Base-by-base conservation (phyloP, 441 rosid species). In the Kokia cookei region DNA sequence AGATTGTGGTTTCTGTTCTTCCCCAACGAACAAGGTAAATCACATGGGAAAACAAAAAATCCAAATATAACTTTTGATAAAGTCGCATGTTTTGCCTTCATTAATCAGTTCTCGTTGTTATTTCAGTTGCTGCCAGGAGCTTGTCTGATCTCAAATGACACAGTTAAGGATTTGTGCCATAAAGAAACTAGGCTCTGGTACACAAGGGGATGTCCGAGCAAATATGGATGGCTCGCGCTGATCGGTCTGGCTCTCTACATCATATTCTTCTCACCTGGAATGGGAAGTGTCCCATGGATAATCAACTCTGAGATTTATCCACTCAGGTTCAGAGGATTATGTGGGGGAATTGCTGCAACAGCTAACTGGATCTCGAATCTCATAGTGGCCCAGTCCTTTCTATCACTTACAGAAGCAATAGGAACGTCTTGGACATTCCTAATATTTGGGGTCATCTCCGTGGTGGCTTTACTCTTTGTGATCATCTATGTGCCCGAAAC, bases 261-360 rank as follows among this genome's bases (percentile, higher is more conserved):
- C 57, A 81, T 90, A 35, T 86, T 73, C 78, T 91, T 87, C 83
- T 83, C 95, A 13, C 98, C 89, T 0, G 94, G 92, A 35, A 89
- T 87, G 94, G 94, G 98, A 26, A 86, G 91, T 0, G 88, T 84
- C 13, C 93, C 96, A 4, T 87, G 92, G 96, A 84, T 89, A 37
- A 90, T 93, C 45, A 93, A 91, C 71, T 93, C 96, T 13, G 94
- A 92, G 79, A 90, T 92, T 4, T 89, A 90, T 82, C 97, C 97
- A 1, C 50, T 89, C 37, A 81, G 95, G 43, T 90, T 87, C 69
- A 85, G 96, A 76, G 94, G 97, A 13, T 69, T 85, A 15, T 88
- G 97, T 51, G 94, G 94, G 78, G 96, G 96, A 65, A 88, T 93
- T 74, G 91, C 94, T 7, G 96, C 97, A 29, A 90, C 96, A 2